phyloP scores from a whole-genome alignment of 176 grass and related monocot species.

The Avena insularis region DNA sequence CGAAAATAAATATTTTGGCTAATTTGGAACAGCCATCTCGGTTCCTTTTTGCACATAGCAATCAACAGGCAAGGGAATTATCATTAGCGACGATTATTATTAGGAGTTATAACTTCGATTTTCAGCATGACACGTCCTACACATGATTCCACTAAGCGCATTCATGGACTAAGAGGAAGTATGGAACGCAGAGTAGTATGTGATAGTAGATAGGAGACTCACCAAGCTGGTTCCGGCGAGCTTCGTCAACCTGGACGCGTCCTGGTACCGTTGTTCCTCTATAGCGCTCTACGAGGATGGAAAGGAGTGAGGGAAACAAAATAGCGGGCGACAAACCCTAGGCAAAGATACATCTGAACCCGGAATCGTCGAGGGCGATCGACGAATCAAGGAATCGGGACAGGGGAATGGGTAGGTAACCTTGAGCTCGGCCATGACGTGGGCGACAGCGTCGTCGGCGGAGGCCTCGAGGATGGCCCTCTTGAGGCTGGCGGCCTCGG shows the following conservation, averaged over 20 bases:
- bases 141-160: neutral
- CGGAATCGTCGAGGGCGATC: neutral
- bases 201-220: conserved; percentile 30
- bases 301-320: neutral
- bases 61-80: neutral
- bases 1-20: neutral
- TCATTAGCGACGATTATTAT: neutral
- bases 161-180: neutral
- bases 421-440: conserved; percentile 91
- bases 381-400: neutral
- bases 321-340: neutral
- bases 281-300: conserved; percentile 58
- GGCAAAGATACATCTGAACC: neutral
- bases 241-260: conserved; percentile 79
- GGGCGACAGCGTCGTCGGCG: conserved; percentile 63
- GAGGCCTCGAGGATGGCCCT: conserved; percentile 60
- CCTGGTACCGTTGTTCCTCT: conserved; percentile 84
- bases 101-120: neutral
- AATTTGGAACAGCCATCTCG: neutral
- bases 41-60: neutral
- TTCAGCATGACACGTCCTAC: neutral
- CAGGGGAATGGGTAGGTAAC: neutral
- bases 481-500: conserved; percentile 78
- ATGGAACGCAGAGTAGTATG: neutral
- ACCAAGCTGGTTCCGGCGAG: conserved; percentile 85